Base-by-base conservation (phyloP, 208 protist species). In the Wallacemonas collosoma region DNA sequence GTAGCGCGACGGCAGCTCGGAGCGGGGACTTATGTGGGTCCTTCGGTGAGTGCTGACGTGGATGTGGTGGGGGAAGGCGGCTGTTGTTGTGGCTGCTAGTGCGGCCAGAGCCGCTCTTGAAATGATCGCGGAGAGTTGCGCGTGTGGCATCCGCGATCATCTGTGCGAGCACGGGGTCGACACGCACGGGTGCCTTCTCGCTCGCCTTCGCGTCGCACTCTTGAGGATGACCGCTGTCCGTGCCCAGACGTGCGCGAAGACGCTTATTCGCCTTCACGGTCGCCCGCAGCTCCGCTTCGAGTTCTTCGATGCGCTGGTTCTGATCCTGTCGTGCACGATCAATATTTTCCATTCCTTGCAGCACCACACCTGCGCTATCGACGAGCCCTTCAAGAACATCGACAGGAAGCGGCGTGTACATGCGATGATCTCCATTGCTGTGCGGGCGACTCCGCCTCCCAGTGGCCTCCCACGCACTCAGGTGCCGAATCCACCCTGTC, bases 331-430 rank as follows among this genome's bases (percentile, higher is more conserved):
- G 43, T 41, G 17, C 60, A 6, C 40, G 40, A 47, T 63, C 68
- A 63, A 63, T 3, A 7, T 5, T 44, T 38, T 72, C 55, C 55
- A 72, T 63, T 26, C 68, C 68, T 5, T 39, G 51, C 44, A 72
- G 40, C 68, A 72, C 54, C 14, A 72, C 68, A 9, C 14, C 55
- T 3, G 68, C 68, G 54, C 68, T 72, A 26, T 60, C 51, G 6
- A 72, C 68, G 40, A 72, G 5, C 7, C 50, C 68, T 53, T 60
- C 68, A 38, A 72, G 45, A 35, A 58, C 38, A 3, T 58, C 50
- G 15, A 41, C 64, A 4, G 64, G 64, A 6, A 69, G 64, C 48
- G 64, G 60, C 8, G 57, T n/a, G 17, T 38, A 63, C 45, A 6
- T 50, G 6, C 12, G 8, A 6, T 50, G 8, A 50, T 6, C 8